Percentiles rank a stretch among this genome's conserved stretches.
Evolutionary conservation across 306 rosid genomes (phyloP).

Genomic region (Corylus heterophylla): DNA sequence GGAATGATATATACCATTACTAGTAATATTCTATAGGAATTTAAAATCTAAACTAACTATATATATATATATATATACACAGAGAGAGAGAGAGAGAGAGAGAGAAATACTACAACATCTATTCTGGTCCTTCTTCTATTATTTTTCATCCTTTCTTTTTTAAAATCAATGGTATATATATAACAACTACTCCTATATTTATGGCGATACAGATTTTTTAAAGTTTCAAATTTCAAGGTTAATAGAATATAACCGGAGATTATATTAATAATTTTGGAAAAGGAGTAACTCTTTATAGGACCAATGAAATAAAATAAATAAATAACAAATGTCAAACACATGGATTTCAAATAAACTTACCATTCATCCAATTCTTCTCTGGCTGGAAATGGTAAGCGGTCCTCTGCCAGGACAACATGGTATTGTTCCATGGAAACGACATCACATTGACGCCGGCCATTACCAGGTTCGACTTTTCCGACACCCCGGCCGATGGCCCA

Average conservation of each 20-base stretch:
- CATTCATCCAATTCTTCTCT: constrained; percentile 91
- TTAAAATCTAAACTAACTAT: background rate
- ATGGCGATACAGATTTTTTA: too few relatives aligned
- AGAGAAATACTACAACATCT: too few relatives aligned
- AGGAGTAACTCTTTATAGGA: background rate
- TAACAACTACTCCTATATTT: too few relatives aligned
- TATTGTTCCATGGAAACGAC: constrained; percentile 69
- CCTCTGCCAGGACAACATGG: constrained; percentile 88
- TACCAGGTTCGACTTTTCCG: constrained; percentile 56
- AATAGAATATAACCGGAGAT: too few relatives aligned
- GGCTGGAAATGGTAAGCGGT: constrained; percentile 91
- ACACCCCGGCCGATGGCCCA: constrained; percentile 65
- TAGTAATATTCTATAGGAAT: background rate
- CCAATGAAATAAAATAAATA: background rate
- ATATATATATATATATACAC: too few relatives aligned
- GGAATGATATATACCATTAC: too few relatives aligned
- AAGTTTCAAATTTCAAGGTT: too few relatives aligned
- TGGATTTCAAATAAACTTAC: constrained; percentile 30
- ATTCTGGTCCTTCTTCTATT: too few relatives aligned
- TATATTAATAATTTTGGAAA: too few relatives aligned
- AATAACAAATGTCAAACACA: background rate
- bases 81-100: too few relatives aligned
- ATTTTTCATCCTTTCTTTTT: too few relatives aligned
- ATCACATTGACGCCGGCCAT: background rate
- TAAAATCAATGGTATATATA: too few relatives aligned